Evolutionary conservation across 495 filamentous ascomycete species (phyloP), one percentile per base, ranked within the genome.

Genomic region (Umbilicaria muhlenbergii): DNA sequence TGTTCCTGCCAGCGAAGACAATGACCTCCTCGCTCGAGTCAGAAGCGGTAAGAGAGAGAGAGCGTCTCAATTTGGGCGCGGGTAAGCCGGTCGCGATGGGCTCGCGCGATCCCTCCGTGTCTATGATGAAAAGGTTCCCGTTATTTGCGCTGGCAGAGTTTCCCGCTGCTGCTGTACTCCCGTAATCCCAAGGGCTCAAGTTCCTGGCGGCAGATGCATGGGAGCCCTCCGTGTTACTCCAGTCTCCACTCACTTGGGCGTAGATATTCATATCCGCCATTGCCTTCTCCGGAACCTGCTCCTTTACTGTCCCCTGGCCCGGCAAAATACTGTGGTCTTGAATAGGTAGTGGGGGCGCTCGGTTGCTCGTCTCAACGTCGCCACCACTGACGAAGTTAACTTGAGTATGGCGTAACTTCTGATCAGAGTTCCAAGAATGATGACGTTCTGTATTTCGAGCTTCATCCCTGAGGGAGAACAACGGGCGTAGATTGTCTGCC

Each of bases 361-460:
- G 37, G 3, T 61, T 54, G 2, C 53, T 47, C 21, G 71, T 66
- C 24, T 78, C 65, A 32, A 78, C 60, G 24, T 64, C 63, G 17
- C 81, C 81, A 18, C 78, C 81, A 47, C 81, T 81, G 42, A 94
- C 71, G 52, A 95, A 95, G 0, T 59, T 51, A 34, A 94, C 71
- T n/a, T 70, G 67, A 38, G 72, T 65, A 41, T 77, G 54, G 17
- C 76, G 66, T 21, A 80, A 50, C 43, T 57, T 61, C 7, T 32
- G 35, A 42, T 46, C 53, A 8, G 59, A 46, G 15, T 50, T 48
- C 47, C 51, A 57, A 34, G 63, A 56, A 34, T 64, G 65, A 41
- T 81, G 75, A 4, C 65, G 70, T 57, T 75, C 74, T 15, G 84
- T 89, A 49, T 86, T 81, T 38, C 74, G 75, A 45, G 83, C 86